Base-by-base conservation (phyloP, 331 rosid genomes). In the Erythrophleum ivorense region DNA sequence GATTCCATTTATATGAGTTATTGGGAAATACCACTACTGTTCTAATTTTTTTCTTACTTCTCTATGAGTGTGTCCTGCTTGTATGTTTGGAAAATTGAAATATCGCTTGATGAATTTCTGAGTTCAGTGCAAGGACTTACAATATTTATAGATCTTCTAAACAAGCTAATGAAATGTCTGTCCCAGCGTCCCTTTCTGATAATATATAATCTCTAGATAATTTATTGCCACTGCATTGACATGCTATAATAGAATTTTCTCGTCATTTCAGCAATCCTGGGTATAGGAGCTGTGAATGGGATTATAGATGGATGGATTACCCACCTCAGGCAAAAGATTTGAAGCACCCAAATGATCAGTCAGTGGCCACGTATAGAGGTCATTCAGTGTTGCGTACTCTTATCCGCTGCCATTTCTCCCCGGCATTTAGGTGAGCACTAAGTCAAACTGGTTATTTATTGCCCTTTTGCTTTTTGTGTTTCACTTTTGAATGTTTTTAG, bases 291-390 rank as follows among this genome's bases (percentile, higher is more conserved):
- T 84, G 79, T 64, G 94, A 91, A 21, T 95, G 99, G 98, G 99
- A 95, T 85, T 93, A 93, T 81, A 91, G 98, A 85, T 89, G 98
- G 98, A 93, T 91, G 98, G 98, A 93, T 74, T 95, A 91, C 79
- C 99, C 98, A 16, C 87, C 84, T 14, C 89, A 85, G 80, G 89
- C 94, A 68, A 88, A 81, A 78, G 83, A 85, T 36, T 33, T 79
- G 84, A 91, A 83, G 72, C 99, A 95, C 71, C 93, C 98, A 15
- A 43, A 78, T 80, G 99, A 96, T 88, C 94, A 85, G 38, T 96
- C 98, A 21, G 90, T 95, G 71, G 86, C 94, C 75, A 89, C 99
- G 13, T 95, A 95, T 81, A 85, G 92, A 88, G 99, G 98, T 62
- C 99, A 95, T 78, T 90, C 98, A 0, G 97, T 95, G 85, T 83